Percentiles rank a stretch among this genome's conserved stretches.
These are phyloP conservation scores for Plasmodium coatneyi DNA, from an alignment of 169 alveolate species.

Conservation along the genomic window DNA sequence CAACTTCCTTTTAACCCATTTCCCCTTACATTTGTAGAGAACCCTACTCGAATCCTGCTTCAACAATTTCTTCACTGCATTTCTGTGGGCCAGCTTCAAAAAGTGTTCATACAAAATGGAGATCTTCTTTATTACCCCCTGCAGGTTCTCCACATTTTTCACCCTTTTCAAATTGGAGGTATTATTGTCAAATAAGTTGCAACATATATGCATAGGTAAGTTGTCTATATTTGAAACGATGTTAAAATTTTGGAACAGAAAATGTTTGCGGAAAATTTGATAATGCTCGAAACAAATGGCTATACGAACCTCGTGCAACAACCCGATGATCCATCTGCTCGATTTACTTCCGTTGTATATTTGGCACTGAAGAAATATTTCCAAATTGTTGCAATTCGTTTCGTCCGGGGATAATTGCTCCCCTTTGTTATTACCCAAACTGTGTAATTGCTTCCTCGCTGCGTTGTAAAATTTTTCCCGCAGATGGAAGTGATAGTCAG, in stretches of 20 bases:
- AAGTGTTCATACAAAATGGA: slow-evolving; percentile 53
- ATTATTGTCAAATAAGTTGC: background rate
- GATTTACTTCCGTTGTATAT: slow-evolving; percentile 69
- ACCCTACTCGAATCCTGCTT: slow-evolving; percentile 31
- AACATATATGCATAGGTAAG: slow-evolving; percentile 67
- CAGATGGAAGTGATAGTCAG: slow-evolving; percentile 54
- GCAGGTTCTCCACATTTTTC: slow-evolving; percentile 11
- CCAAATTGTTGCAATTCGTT: slow-evolving; percentile 8
- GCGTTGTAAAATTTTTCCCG: slow-evolving; percentile 52
- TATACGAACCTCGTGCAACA: slow-evolving; percentile 28
- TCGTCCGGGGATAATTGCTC: background rate
- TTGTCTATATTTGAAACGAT: slow-evolving; percentile 33
- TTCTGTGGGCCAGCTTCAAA: slow-evolving; percentile 60
- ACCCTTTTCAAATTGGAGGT: slow-evolving; percentile 13
- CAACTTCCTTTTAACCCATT: slow-evolving; percentile 53
- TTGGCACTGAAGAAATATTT: slow-evolving; percentile 70
- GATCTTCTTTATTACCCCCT: slow-evolving; percentile 4
- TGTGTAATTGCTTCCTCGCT: background rate
- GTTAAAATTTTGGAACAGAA: slow-evolving; percentile 56
- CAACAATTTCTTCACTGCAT: slow-evolving; percentile 55
- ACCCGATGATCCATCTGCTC: slow-evolving; percentile 74
- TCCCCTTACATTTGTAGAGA: slow-evolving; percentile 39
- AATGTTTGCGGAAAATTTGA: slow-evolving; percentile 57
- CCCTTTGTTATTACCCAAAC: background rate
- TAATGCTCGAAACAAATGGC: slow-evolving; percentile 72